phyloP scores from a whole-genome alignment of 2,329 filamentous ascomycete genomes.

The Cyanodermella asteris region DNA sequence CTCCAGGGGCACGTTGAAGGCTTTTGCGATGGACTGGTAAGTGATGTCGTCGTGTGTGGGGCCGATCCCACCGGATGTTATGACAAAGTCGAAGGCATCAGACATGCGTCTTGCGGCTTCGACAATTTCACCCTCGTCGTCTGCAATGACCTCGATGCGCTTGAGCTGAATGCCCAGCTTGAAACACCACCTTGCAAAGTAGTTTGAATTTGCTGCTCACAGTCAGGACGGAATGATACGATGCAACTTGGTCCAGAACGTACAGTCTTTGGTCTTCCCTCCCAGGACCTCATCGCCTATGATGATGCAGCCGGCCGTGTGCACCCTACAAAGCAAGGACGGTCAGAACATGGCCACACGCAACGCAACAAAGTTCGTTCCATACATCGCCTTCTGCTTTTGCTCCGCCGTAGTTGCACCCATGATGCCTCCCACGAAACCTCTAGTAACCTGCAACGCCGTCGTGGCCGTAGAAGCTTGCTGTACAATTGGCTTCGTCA shows the following conservation, averaged over 20 bases:
- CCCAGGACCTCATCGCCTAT: slow-evolving; percentile 95
- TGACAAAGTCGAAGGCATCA: slow-evolving; percentile 73
- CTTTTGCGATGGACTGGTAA: slow-evolving; percentile 80
- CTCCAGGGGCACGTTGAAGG: slow-evolving; percentile 54
- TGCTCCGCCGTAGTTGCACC: slow-evolving; percentile 11
- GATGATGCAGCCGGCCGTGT: slow-evolving; percentile 71
- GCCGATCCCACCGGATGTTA: slow-evolving; percentile 80
- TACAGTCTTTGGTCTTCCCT: slow-evolving; percentile 47
- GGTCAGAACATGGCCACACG: too few relatives aligned
- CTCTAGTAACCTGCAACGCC: too few relatives aligned
- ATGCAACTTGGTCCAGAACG: background rate
- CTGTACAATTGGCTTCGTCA: too few relatives aligned
- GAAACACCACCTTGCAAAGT: slow-evolving; percentile 45
- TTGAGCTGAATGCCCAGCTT: slow-evolving; percentile 47
- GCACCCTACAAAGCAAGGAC: slow-evolving; percentile 57
- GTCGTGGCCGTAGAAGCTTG: too few relatives aligned
- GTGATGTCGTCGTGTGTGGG: slow-evolving; percentile 98
- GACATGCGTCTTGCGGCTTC: slow-evolving; percentile 80
- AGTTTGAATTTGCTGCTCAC: slow-evolving; percentile 45
- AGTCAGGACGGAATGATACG: slow-evolving; percentile 22
- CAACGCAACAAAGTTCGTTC: too few relatives aligned
- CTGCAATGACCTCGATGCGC: slow-evolving; percentile 77
- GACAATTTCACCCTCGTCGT: slow-evolving; percentile 76
- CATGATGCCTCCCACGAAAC: slow-evolving; percentile 10
- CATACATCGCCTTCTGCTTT: too few relatives aligned